Conservation (phyloP, 192 early-diverging fungal species). For the Rhizophagus sp. region DNA sequence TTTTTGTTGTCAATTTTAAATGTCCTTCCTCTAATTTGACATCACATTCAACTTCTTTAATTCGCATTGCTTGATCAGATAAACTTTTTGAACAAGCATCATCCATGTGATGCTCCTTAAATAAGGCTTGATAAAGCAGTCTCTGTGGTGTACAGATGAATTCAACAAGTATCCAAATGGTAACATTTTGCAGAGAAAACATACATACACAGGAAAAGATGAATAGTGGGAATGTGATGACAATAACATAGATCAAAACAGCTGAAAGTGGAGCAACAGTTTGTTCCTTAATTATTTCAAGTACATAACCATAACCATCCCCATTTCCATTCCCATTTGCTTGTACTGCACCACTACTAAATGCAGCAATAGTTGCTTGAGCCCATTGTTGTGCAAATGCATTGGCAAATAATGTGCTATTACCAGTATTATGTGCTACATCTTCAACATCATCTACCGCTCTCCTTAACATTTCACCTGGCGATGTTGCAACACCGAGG, state of each 20-base stretch:
- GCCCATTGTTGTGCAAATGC: conserved; percentile 11
- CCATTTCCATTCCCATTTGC: neutral
- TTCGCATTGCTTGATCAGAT: neutral
- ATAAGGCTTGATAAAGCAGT: neutral
- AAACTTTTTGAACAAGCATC: conserved; percentile 5
- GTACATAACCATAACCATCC: neutral
- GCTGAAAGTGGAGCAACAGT: neutral
- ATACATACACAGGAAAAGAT: neutral
- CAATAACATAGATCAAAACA: neutral
- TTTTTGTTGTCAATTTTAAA: no score
- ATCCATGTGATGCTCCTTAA: neutral
- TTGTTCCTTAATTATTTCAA: neutral
- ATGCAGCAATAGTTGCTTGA: neutral
- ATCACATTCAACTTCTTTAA: neutral
- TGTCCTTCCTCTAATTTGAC: neutral
- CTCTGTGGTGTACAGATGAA: conserved; percentile 1
- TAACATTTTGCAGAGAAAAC: neutral
- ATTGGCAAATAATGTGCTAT: neutral
- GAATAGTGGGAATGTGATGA: neutral
- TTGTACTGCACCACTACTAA: neutral
- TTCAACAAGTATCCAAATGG: neutral
- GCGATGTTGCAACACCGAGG: neutral
- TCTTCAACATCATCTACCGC: neutral
- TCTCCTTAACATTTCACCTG: neutral
- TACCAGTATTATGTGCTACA: neutral